Evolutionary conservation across 371 early-diverging fungal species (phyloP).

Genomic region (Mortierella sp.): DNA sequence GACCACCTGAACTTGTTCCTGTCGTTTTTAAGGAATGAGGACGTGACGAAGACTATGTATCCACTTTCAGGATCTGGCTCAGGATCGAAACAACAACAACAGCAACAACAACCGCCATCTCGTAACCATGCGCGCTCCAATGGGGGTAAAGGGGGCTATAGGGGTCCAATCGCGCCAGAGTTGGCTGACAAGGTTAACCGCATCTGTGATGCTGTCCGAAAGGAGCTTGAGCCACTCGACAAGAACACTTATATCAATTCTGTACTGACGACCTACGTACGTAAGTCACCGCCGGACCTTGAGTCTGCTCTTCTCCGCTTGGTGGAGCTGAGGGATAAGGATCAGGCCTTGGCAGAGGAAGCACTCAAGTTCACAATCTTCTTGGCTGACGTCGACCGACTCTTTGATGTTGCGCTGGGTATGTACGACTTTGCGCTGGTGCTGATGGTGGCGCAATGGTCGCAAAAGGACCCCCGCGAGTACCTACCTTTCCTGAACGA

Average conservation of each 20-base stretch:
- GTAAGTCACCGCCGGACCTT: conserved; percentile 86
- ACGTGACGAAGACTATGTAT: conserved; percentile 54
- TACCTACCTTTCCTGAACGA: conserved; percentile 91
- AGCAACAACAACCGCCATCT: conserved; percentile 1
- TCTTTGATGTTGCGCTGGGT: conserved; percentile 93
- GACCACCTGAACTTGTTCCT: conserved; percentile 94
- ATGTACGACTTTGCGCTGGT: conserved; percentile 94
- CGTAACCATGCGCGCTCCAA: conserved; percentile 4
- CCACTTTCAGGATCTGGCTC: conserved; percentile 44
- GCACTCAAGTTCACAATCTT: conserved; percentile 93
- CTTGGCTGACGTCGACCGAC: conserved; percentile 84
- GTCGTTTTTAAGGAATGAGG: conserved; percentile 74
- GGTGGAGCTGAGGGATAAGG: conserved; percentile 66
- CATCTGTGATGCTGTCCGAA: conserved; percentile 81
- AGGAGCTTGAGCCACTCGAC: conserved; percentile 68
- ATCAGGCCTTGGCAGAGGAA: conserved; percentile 75
- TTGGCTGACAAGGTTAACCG: conserved; percentile 74
- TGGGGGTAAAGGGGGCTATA: conserved; percentile 16
- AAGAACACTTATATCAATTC: conserved; percentile 79
- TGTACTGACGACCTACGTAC: conserved; percentile 88
- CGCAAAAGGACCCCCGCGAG: conserved; percentile 96
- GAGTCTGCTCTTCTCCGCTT: conserved; percentile 81
- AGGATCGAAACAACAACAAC: conserved; percentile 14
- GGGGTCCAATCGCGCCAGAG: conserved; percentile 8
- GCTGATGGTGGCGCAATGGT: conserved; percentile 93